Evolutionary conservation across 805 yeast species (phyloP).

Genomic region (Metschnikowia cerradonensis): DNA sequence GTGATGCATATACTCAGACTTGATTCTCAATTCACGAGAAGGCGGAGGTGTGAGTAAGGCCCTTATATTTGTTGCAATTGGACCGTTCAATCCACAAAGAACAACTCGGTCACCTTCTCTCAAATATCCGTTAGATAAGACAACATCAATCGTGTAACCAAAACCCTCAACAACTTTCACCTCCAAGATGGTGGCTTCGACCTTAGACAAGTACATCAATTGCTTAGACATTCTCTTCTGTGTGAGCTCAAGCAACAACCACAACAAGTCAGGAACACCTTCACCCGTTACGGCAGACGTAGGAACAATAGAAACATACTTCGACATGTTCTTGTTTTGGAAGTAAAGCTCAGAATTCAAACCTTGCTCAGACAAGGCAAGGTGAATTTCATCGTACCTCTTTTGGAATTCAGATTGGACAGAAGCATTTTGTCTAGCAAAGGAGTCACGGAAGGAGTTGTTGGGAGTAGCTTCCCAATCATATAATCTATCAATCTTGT

Average conservation of each 20-base stretch:
- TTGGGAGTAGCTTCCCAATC: slow-evolving; percentile 91
- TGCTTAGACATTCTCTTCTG: slow-evolving; percentile 99
- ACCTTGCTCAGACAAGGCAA: slow-evolving; percentile 96
- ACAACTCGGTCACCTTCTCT: slow-evolving; percentile 94
- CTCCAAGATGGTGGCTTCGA: slow-evolving; percentile 95
- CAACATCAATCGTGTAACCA: slow-evolving; percentile 98
- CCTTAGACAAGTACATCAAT: slow-evolving; percentile 88
- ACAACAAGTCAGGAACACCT: slow-evolving; percentile 98
- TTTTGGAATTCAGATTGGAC: slow-evolving; percentile 92
- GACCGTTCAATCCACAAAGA: slow-evolving; percentile 97
- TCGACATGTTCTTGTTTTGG: slow-evolving; percentile 91
- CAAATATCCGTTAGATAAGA: slow-evolving; percentile 91
- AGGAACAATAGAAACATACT: slow-evolving; percentile 94
- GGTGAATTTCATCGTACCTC: slow-evolving; percentile 77
- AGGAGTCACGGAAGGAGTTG: slow-evolving; percentile 94
- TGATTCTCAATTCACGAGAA: slow-evolving; percentile 89
- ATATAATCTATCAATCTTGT: slow-evolving; percentile 95
- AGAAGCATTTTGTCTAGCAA: slow-evolving; percentile 71
- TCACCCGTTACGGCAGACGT: slow-evolving; percentile 99
- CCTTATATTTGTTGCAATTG: slow-evolving; percentile 92
- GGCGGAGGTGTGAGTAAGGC: slow-evolving; percentile 98
- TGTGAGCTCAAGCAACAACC: slow-evolving; percentile 91
- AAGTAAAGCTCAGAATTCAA: slow-evolving; percentile 94
- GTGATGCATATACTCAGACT: slow-evolving; percentile 94
- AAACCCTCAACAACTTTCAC: slow-evolving; percentile 98